Base-by-base conservation (phyloP, 352 stramenopile species). In the Detonula confervacea region DNA sequence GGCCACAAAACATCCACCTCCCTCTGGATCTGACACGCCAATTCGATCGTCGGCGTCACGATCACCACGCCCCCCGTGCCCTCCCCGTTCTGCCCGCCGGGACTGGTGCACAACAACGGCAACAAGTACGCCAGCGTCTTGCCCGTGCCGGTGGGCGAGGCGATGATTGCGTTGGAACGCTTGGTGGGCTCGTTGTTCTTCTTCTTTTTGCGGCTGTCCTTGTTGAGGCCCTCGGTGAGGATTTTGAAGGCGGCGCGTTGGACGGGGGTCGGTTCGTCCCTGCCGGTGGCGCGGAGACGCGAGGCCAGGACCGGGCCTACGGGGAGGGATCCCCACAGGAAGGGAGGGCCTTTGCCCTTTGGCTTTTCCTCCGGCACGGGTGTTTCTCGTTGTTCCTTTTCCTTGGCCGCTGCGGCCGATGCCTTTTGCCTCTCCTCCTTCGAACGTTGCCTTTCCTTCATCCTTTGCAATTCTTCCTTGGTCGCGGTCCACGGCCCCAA, bases 91-190 rank as follows among this genome's bases (percentile, higher is more conserved):
- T 74, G 47, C 20, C 64, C 61, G 42, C 78, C 78, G 0, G 66
- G 70, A 30, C 72, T 82, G 18, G 68, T 88, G 24, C 67, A 84
- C 7, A 90, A 47, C 6, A 92, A 55, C 59, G 86, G 86, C n/a
- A 92, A 30, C 0, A 92, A 60, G 75, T 87, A 92, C 0, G 86
- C 83, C 4, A 92, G 37, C 0, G 77, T 86, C 72, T 92, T 92
- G 7, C 86, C 86, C 8, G 71, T 87, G 24, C 86, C 83, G 8
- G 86, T 92, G n/a, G 86, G 69, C 16, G 77, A 83, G 12, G 83
- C 86, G 22, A 92, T 80, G 12, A 92, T 76, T 24, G 71, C 74
- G 83, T 91, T 91, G 11, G 5, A 42, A 49, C n/a, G n/a, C n/a
- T 49, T 49, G 39, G 59, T 77, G 7, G 65, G 9, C 42, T 69